Base-by-base conservation (phyloP, 257 asterid species). In the Pogostemon cablin region DNA sequence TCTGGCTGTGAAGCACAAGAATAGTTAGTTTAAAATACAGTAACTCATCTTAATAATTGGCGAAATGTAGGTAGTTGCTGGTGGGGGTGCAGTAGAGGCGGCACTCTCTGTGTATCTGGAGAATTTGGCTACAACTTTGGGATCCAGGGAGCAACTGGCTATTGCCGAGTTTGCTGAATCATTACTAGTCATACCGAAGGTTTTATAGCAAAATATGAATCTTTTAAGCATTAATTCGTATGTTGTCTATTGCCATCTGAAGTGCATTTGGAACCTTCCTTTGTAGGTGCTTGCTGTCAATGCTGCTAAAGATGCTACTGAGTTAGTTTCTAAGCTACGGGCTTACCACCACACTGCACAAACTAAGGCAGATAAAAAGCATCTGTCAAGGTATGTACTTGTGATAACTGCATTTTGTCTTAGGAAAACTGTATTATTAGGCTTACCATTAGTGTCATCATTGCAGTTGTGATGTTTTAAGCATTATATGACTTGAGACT, bases 301-400 rank as follows among this genome's bases (percentile, higher is more conserved):
- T 85, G 99, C 99, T 81, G 99, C 99, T 65, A 95, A 95, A 79
- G 99, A 95, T 85, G 86, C 99, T 59, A 95, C 98, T 2, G 99
- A 95, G 47, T 86, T 95, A 81, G 98, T 95, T 60, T 92, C 99
- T 35, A 85, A 88, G 69, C 78, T 95, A 73, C 92, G 98, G 74
- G 93, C 96, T 42, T 86, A 86, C 85, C 99, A 95, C 82, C 95
- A 89, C 76, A 82, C 92, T 50, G 96, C 99, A 48, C 99, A 95
- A 84, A 91, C 99, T 20, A 87, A 89, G 81, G 91, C 99, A 48
- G 99, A 91, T 73, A 95, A 89, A 76, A 91, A 86, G 75, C 97
- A 95, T 77, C 78, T 91, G 15, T 89, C 98, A 60, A 95, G 99
- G 99, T 93, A 81, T 25, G 32, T 25, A 25, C 32, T 25, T 25